Conservation (phyloP, 768 basidiomycete genomes). For the Suillus americanus region DNA sequence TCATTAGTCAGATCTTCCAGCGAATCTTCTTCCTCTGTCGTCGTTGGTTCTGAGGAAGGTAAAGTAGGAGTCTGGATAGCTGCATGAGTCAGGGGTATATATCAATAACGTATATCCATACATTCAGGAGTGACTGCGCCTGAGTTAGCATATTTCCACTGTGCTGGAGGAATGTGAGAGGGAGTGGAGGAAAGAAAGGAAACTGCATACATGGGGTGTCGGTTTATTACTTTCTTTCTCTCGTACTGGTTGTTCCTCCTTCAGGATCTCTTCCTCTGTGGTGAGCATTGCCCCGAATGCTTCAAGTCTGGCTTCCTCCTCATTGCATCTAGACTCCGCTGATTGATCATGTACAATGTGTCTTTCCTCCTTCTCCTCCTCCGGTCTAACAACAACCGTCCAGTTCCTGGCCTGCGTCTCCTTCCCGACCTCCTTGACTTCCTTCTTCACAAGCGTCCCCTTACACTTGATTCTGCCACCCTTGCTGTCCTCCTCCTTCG, state of each 20-base stretch:
- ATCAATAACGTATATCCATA: neutral
- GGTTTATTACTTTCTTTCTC: neutral
- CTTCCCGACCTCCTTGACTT: no score
- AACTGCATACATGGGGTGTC: neutral
- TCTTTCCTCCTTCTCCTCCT: constrained; percentile 19
- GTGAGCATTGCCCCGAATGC: constrained; percentile 9
- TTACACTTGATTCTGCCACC: constrained; percentile 23
- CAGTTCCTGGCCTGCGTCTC: constrained; percentile 21
- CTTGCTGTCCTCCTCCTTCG: constrained; percentile 15
- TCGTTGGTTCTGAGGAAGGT: neutral
- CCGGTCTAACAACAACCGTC: constrained; percentile 14
- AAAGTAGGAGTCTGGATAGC: neutral
- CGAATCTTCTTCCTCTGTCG: neutral
- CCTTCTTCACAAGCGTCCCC: no score
- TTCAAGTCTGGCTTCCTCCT: constrained; percentile 10
- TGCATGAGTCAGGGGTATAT: neutral
- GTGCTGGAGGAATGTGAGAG: neutral
- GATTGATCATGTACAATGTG: constrained; percentile 16
- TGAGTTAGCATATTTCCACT: neutral
- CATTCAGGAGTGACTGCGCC: neutral
- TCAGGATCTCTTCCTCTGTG: constrained; percentile 26
- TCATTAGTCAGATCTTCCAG: neutral
- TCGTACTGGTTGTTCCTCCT: constrained; percentile 26
- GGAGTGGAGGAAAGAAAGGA: neutral
- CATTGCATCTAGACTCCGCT: constrained; percentile 18